phyloP scores from a whole-genome alignment of 768 basidiomycete species.

The Boletus sp. region DNA sequence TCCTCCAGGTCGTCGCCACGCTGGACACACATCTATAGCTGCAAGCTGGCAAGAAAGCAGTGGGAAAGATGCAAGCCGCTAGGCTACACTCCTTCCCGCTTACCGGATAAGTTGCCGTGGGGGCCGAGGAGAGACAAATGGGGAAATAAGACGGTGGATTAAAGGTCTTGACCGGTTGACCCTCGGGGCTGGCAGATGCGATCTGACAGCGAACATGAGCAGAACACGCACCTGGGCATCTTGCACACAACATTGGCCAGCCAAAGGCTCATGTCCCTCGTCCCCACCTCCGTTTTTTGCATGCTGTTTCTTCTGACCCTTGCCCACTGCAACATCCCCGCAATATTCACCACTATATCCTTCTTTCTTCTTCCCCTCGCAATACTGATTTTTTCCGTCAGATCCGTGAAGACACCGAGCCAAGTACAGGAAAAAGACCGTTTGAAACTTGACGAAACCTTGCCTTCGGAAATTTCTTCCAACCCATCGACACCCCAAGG shows the following conservation, averaged over 20 bases:
- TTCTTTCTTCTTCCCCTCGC: conserved; percentile 5
- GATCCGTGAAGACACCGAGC: neutral
- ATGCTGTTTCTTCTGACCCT: conserved; percentile 13
- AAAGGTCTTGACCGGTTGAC: neutral
- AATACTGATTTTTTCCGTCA: conserved; percentile 6
- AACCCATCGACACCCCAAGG: neutral
- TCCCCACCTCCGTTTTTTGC: neutral
- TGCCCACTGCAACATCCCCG: conserved; percentile 2
- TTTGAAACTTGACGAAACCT: neutral
- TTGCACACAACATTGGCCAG: conserved; percentile 5
- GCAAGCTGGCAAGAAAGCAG: neutral
- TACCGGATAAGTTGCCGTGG: neutral
- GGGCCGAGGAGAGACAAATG: conserved; percentile 3
- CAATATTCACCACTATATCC: neutral
- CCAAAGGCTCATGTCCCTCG: conserved; percentile 6
- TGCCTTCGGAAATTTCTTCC: neutral
- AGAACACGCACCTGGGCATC: conserved; percentile 20
- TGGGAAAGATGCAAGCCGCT: neutral
- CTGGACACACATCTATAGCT: conserved; percentile 29
- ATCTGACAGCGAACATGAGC: conserved; percentile 28
- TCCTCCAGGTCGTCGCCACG: conserved; percentile 83
- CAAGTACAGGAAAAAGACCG: neutral
- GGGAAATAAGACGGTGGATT: conserved; percentile 10
- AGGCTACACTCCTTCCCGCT: too few species aligned
- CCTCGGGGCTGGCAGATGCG: neutral